These are phyloP conservation scores for Seminavis robusta DNA, from an alignment of 108 stramenopile species.

Conservation along the genomic window DNA sequence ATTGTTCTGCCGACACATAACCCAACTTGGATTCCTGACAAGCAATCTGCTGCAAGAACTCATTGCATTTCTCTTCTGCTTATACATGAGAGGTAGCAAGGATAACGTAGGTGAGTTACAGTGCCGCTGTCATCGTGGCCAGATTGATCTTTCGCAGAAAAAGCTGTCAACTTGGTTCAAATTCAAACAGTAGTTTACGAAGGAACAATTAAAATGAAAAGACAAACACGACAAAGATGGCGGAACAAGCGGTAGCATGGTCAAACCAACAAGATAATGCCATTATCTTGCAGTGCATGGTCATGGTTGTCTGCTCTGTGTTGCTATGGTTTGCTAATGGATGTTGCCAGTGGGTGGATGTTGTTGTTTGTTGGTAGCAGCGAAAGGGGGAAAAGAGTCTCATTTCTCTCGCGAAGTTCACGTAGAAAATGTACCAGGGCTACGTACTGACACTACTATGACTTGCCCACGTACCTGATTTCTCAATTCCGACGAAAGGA, in stretches of 20 bases:
- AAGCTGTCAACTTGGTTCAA: neutral
- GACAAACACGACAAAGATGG: constrained; percentile 1
- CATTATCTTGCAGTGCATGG: too few relatives aligned
- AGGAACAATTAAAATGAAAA: neutral
- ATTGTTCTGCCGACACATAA: too few relatives aligned
- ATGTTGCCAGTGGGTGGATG: too few relatives aligned
- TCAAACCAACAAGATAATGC: too few relatives aligned
- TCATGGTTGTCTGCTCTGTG: too few relatives aligned
- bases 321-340: too few relatives aligned
- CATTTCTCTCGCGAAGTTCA: constrained; percentile 13
- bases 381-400: neutral
- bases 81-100: neutral
- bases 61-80: constrained; percentile 42
- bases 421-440: constrained; percentile 5
- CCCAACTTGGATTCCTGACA: constrained; percentile 2
- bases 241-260: too few relatives aligned
- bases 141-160: too few relatives aligned
- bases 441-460: constrained; percentile 9
- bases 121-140: too few relatives aligned
- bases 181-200: neutral
- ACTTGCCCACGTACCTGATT: neutral
- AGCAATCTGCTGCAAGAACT: constrained; percentile 19
- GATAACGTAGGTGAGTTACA: neutral
- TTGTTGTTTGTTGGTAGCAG: neutral
- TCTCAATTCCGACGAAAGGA: constrained; percentile 24